Percentiles rank a stretch among this genome's conserved stretches.
Evolutionary conservation across 2,329 filamentous ascomycete genomes (phyloP).

Genomic region (Talaromyces sp.): DNA sequence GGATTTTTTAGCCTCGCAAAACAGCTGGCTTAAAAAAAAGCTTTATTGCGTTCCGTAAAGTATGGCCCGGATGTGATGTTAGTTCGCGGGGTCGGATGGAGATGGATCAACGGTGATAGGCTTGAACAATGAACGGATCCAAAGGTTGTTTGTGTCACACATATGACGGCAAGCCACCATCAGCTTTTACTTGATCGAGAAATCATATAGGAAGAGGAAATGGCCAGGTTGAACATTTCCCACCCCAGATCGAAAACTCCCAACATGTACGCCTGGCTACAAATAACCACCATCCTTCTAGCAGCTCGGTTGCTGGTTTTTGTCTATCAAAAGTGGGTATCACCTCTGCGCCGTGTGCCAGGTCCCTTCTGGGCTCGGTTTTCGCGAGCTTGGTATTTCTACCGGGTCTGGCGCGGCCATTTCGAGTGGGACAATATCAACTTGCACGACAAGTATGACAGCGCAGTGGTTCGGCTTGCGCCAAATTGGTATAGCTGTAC

Average conservation of each 20-base stretch:
- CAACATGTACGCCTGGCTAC: not conserved
- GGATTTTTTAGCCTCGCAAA: no score
- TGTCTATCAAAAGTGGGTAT: slow-evolving; percentile 20
- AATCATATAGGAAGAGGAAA: not conserved
- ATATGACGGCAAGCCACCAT: not conserved
- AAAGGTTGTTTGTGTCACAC: not conserved
- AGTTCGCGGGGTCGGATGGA: no score
- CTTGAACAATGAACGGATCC: no score
- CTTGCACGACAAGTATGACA: slow-evolving; percentile 38
- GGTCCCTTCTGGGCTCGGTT: slow-evolving; percentile 44
- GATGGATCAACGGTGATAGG: not conserved
- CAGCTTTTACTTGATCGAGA: not conserved
- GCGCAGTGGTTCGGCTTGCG: slow-evolving; percentile 12
- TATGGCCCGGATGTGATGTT: not conserved
- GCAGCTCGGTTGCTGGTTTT: slow-evolving; percentile 15
- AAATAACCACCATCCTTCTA: not conserved
- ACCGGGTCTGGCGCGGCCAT: slow-evolving; percentile 29
- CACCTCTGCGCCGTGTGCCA: slow-evolving; percentile 38
- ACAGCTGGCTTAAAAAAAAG: no score
- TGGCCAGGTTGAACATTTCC: not conserved
- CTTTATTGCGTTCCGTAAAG: no score
- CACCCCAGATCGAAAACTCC: not conserved
- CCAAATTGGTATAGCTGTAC: slow-evolving; percentile 14
- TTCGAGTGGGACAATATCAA: slow-evolving; percentile 38
- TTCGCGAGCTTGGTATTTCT: slow-evolving; percentile 43